Conservation (phyloP, 768 basidiomycete species). For the Boletellus ananiceps region DNA sequence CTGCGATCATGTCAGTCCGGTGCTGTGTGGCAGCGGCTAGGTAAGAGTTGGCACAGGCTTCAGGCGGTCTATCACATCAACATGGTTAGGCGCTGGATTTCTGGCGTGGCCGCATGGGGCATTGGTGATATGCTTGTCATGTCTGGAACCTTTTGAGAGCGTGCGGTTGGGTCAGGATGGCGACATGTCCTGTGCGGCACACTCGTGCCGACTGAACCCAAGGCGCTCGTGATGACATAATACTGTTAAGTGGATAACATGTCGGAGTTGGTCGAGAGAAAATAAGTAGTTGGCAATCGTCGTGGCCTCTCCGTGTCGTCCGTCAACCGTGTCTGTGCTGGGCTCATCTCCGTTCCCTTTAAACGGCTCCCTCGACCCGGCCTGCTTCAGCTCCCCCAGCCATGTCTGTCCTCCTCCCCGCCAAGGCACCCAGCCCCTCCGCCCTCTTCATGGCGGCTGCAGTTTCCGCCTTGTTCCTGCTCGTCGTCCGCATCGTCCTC, state of each 20-base stretch:
- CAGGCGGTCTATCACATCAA: too few species aligned
- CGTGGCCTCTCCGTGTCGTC: constrained; percentile 8
- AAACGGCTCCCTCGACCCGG: constrained; percentile 11
- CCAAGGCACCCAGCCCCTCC: constrained; percentile 28
- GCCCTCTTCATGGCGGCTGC: constrained; percentile 31
- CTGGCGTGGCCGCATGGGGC: too few species aligned
- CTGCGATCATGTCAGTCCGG: not conserved
- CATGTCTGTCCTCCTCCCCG: constrained; percentile 32
- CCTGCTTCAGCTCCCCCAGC: not conserved
- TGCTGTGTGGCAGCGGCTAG: not conserved
- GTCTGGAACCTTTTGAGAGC: too few species aligned
- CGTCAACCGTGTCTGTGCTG: constrained; percentile 4
- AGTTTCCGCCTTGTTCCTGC: constrained; percentile 25
- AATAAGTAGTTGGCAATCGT: constrained; percentile 19
- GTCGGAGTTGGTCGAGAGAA: constrained; percentile 23
- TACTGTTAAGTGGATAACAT: constrained; percentile 9
- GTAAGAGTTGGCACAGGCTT: not conserved
- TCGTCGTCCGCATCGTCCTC: constrained; percentile 30
- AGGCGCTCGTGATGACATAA: constrained; percentile 16
- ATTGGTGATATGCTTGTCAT: too few species aligned
- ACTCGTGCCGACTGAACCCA: too few species aligned
- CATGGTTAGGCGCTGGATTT: too few species aligned
- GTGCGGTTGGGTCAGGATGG: too few species aligned
- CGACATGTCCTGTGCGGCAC: too few species aligned
- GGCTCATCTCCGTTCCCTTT: constrained; percentile 25